phyloP scores from a whole-genome alignment of 176 grass and related monocot species.

The Zizania latifolia region DNA sequence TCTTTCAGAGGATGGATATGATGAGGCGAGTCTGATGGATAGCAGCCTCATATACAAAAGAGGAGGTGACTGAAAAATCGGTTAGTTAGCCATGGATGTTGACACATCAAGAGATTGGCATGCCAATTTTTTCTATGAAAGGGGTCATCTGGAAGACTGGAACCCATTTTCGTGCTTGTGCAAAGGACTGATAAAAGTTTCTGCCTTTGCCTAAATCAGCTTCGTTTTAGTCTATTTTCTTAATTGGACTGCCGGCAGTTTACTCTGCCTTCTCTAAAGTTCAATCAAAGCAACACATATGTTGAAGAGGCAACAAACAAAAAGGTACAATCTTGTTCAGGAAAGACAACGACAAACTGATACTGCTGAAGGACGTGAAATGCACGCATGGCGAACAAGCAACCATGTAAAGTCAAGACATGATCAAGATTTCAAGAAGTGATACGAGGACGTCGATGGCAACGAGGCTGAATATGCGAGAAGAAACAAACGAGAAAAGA shows the following conservation, averaged over 20 bases:
- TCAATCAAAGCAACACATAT: neutral
- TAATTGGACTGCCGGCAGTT: constrained; percentile 11
- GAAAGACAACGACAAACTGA: neutral
- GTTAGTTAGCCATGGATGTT: neutral
- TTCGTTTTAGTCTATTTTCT: neutral
- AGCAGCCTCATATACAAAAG: constrained; percentile 16
- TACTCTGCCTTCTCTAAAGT: neutral
- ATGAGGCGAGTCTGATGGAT: constrained; percentile 9
- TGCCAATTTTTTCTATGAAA: neutral
- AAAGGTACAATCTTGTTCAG: neutral
- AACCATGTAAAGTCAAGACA: neutral
- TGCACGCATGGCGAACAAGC: neutral
- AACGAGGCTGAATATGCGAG: neutral
- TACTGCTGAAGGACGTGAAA: neutral
- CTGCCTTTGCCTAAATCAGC: neutral
- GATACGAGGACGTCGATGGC: neutral
- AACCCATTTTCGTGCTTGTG: neutral
- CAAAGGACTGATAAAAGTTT: constrained; percentile 5
- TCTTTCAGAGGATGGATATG: neutral
- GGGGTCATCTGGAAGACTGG: neutral
- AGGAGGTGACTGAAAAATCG: neutral
- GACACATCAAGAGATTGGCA: neutral
- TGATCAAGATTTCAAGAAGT: neutral
- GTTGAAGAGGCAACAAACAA: neutral
- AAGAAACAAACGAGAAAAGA: neutral